phyloP scores from a whole-genome alignment of 345 rosid genomes.

The Gossypium bickii region DNA sequence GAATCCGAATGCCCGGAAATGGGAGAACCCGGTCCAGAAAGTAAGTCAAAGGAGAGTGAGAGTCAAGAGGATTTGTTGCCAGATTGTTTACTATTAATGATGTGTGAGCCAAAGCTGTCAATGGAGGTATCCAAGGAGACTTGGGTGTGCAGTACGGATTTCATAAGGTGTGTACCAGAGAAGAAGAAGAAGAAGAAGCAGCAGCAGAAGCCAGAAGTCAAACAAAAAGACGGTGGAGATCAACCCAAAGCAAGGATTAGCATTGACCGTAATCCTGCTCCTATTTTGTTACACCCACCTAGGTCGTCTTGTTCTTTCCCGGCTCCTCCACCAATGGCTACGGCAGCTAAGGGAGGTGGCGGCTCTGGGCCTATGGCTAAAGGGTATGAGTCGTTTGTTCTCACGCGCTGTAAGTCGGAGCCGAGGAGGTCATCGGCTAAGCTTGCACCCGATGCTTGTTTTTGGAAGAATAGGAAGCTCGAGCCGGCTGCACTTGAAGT shows the following conservation, averaged over 20 bases:
- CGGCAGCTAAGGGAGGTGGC: constrained; percentile 14
- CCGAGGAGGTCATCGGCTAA: constrained; percentile 64
- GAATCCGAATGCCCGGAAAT: constrained; percentile 21
- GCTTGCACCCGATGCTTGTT: constrained; percentile 70
- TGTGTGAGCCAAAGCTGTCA: constrained; percentile 95
- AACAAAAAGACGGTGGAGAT: constrained; percentile 29
- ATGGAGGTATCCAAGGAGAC: constrained; percentile 98
- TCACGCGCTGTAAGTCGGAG: constrained; percentile 92
- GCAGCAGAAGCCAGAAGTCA: constrained; percentile 28
- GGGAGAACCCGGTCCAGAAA: constrained; percentile 33
- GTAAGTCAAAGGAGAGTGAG: constrained; percentile 35
- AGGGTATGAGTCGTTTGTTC: constrained; percentile 58
- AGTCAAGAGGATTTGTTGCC: constrained; percentile 40
- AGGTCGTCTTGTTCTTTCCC: constrained; percentile 85
- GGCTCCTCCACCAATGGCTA: constrained; percentile 38
- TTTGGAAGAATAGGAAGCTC: constrained; percentile 84
- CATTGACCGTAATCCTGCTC: constrained; percentile 27
- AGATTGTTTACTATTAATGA: constrained; percentile 82
- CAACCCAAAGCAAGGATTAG: constrained; percentile 46
- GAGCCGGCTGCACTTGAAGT: constrained; percentile 65
- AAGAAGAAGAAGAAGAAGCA: constrained; percentile 24
- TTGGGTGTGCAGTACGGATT: constrained; percentile 90
- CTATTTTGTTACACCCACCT: constrained; percentile 46
- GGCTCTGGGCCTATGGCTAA: constrained; percentile 35
- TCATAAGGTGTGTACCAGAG: constrained; percentile 66